phyloP scores from a whole-genome alignment of 1,284 basidiomycete genomes.

The Xerocomus subilludens region DNA sequence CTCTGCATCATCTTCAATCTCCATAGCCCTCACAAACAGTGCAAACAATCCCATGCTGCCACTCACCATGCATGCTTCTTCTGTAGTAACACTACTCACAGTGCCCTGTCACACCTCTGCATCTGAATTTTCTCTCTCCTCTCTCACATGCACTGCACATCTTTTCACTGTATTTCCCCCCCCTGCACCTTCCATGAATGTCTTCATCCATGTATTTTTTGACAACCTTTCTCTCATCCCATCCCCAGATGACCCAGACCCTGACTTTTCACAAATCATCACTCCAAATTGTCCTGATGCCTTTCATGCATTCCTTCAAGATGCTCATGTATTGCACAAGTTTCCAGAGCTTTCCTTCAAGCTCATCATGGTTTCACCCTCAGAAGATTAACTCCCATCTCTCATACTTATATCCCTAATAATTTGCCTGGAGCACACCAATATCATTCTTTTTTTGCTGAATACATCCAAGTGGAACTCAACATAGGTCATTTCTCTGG shows the following conservation, averaged over 20 bases:
- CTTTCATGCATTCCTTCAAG: neutral
- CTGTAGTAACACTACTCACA: neutral
- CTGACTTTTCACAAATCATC: neutral
- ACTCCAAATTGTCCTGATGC: neutral
- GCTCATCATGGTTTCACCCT: neutral
- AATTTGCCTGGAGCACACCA: neutral
- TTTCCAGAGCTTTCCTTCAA: constrained; percentile 8
- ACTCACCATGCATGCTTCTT: neutral
- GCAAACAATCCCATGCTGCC: neutral
- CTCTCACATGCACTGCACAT: neutral
- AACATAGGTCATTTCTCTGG: neutral
- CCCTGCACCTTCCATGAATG: neutral
- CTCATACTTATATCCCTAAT: neutral
- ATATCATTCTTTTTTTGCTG: neutral
- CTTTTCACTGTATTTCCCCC: neutral
- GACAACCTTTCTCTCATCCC: neutral
- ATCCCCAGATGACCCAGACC: neutral
- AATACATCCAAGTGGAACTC: constrained; percentile 7
- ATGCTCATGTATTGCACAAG: neutral
- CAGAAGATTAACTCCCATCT: neutral
- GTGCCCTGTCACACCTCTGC: constrained; percentile 4
- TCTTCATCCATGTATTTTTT: neutral
- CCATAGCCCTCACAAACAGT: neutral
- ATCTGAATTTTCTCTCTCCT: too few species aligned
- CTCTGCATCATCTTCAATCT: constrained; percentile 14